These are phyloP conservation scores for Pezicula neosporulosa DNA, from an alignment of 2,329 filamentous ascomycete species.

Conservation along the genomic window DNA sequence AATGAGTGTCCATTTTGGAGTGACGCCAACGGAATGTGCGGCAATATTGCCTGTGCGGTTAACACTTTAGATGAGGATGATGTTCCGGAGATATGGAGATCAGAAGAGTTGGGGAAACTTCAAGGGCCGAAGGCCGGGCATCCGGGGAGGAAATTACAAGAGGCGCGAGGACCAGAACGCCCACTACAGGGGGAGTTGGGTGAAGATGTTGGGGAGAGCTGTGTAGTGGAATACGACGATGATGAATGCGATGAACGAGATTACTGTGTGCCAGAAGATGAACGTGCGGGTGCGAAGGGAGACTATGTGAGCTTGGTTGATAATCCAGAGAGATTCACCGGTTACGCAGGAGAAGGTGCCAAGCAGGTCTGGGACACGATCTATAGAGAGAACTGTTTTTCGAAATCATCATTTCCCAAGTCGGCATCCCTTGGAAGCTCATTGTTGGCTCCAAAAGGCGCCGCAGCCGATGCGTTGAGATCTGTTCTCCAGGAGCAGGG, in stretches of 20 bases:
- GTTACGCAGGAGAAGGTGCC: slow-evolving; percentile 81
- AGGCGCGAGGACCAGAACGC: slow-evolving; percentile 61
- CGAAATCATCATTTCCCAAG: slow-evolving; percentile 59
- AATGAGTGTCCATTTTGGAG: slow-evolving; percentile 96
- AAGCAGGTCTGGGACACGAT: slow-evolving; percentile 95
- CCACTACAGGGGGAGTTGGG: slow-evolving; percentile 82
- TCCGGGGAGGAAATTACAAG: slow-evolving; percentile 71
- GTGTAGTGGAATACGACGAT: slow-evolving; percentile 95
- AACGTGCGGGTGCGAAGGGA: slow-evolving; percentile 79
- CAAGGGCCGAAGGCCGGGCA: slow-evolving; percentile 90
- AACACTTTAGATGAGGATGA: slow-evolving; percentile 95
- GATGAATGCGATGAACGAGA: slow-evolving; percentile 96
- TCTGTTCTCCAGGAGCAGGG: slow-evolving; percentile 57
- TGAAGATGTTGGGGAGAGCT: slow-evolving; percentile 87
- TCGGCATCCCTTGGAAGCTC: slow-evolving; percentile 52
- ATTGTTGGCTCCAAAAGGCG: slow-evolving; percentile 18
- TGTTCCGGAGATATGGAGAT: slow-evolving; percentile 86
- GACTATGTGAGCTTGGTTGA: slow-evolving; percentile 94
- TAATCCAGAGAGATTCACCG: slow-evolving; percentile 94
- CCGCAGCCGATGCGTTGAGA: slow-evolving; percentile 59
- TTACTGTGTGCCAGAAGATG: slow-evolving; percentile 95
- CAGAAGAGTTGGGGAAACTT: slow-evolving; percentile 86
- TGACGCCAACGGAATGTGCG: slow-evolving; percentile 90
- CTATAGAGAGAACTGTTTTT: slow-evolving; percentile 96
- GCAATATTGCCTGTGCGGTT: slow-evolving; percentile 94